Evolutionary conservation across 352 stramenopile genomes (phyloP), one percentile per base, ranked within the genome.

Genomic region (Pythium apleroticum): DNA sequence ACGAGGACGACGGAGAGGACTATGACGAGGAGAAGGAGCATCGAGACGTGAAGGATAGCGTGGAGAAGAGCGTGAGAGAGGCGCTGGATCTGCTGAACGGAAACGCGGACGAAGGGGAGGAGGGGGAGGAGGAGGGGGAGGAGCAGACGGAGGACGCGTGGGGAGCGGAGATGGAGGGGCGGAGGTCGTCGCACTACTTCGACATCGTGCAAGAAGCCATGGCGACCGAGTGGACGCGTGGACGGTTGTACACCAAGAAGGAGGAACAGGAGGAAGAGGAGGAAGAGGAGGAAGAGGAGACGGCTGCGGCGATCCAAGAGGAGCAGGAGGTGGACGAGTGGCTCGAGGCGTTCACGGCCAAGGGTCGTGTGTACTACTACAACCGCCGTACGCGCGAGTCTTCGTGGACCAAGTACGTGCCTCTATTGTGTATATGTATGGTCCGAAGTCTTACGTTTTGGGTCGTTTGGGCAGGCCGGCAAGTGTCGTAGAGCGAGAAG

Each of bases 331-430:
- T 55, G 39, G 63, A 77, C 60, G 84, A 93, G 54, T 95, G 87
- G 87, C 80, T 90, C 41, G 81, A 93, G 61, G 87, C 87, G 7
- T 95, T 86, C 61, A 95, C 87, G 1, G 87, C 81, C 1, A 91
- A 93, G 68, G 87, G 87, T 1, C 78, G 84, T n/a, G 86, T 93
- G 0, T 95, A 95, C 68, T 95, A 93, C 75, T 95, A 95, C 78
- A 95, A 95, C 46, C 81, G 85, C 22, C 79, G 82, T 41, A 93
- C 87, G 3, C 79, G 87, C 48, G 87, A 95, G 68, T 93, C 87
- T 10, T 93, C 85, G 10, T 95, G 87, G 87, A 93, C 80, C 46
- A 91, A 77, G 86, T 95, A 60, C 46, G 67, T 66, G 17, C 50
- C 22, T 31, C 10, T 15, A 46, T 41, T 43, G 7, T 24, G 8